Evolutionary conservation across 2,329 filamentous ascomycete genomes (phyloP).

Genomic region (Trichophyton rubrum): DNA sequence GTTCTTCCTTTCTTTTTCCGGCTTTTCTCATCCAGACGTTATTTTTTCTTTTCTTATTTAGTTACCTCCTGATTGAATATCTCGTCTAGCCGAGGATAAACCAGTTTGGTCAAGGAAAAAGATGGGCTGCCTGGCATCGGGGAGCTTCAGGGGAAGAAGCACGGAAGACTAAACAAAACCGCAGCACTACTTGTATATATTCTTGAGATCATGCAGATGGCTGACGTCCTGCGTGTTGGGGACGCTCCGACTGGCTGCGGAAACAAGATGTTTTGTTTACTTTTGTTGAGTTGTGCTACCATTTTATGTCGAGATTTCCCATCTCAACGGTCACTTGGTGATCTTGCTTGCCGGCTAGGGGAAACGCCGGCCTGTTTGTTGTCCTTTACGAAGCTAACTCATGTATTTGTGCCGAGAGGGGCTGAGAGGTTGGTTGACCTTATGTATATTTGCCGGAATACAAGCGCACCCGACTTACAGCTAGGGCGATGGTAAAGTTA

Average conservation of each 20-base stretch:
- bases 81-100: slow-evolving; percentile 4
- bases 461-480: not conserved
- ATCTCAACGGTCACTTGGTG: no score
- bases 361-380: not conserved
- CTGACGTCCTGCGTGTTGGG: not conserved
- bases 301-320: no score
- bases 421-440: not conserved
- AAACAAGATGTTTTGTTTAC: not conserved
- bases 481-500: not conserved
- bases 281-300: no score
- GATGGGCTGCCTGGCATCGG: not conserved
- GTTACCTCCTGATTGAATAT: not conserved
- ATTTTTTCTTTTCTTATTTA: not conserved
- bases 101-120: slow-evolving; percentile 1
- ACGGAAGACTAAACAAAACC: no score
- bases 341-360: not conserved
- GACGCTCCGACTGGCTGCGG: slow-evolving; percentile 1
- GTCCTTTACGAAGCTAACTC: no score
- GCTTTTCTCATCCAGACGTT: not conserved
- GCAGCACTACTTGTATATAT: no score
- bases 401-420: not conserved
- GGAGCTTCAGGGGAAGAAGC: no score
- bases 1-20: not conserved
- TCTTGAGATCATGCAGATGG: not conserved
- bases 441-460: not conserved